Percentiles rank a stretch among this genome's conserved stretches.
Conservation (phyloP, 2,329 filamentous ascomycete genomes). For the Dactylellina sp. region DNA sequence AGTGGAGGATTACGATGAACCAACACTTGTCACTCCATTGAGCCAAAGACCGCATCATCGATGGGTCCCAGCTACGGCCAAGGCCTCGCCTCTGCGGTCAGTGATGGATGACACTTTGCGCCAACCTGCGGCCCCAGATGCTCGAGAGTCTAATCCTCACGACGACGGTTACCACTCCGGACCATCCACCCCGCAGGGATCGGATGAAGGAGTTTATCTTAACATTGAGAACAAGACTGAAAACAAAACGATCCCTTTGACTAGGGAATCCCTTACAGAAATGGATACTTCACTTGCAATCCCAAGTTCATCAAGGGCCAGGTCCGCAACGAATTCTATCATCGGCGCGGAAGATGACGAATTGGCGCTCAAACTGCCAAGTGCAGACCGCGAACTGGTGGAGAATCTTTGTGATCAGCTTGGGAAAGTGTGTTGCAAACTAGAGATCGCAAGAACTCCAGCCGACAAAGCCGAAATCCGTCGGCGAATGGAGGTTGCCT, state of each 20-base stretch:
- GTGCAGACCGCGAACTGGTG: constrained; percentile 48
- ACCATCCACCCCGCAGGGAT: constrained; percentile 52
- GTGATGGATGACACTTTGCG: constrained; percentile 31
- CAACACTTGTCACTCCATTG: constrained; percentile 39
- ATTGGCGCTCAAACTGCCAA: constrained; percentile 49
- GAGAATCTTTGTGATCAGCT: constrained; percentile 56
- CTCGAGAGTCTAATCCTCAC: constrained; percentile 28
- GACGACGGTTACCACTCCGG: constrained; percentile 56
- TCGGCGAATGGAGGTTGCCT: constrained; percentile 52
- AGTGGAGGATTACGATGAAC: constrained; percentile 52
- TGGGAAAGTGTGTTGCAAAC: constrained; percentile 54
- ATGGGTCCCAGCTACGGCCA: constrained; percentile 33
- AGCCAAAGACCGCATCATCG: constrained; percentile 48
- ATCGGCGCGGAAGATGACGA: constrained; percentile 54
- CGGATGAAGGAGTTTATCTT: constrained; percentile 44
- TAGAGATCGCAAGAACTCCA: constrained; percentile 37
- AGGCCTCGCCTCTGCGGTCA: constrained; percentile 33
- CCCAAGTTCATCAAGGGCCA: constrained; percentile 39
- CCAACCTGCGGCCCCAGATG: constrained; percentile 5
- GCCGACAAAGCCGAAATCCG: constrained; percentile 48
- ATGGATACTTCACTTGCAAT: constrained; percentile 38
- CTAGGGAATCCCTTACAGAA: constrained; percentile 38
- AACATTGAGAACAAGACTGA: constrained; percentile 13
- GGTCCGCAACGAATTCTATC: constrained; percentile 53
- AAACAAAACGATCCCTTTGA: constrained; percentile 29